phyloP scores from a whole-genome alignment of 768 basidiomycete genomes.

The Suillus subalutaceus region DNA sequence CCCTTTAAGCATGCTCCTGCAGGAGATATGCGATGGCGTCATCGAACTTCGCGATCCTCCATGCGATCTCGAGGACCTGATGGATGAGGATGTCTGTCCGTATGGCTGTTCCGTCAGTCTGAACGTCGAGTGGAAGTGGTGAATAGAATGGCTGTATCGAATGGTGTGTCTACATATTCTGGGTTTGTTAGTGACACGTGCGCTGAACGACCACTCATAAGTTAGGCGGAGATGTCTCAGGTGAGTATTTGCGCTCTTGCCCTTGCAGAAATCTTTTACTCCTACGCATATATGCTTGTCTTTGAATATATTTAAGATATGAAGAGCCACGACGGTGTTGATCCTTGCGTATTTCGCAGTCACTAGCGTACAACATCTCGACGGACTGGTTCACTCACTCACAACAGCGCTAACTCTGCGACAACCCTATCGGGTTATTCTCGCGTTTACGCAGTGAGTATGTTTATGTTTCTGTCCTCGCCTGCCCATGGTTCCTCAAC shows the following conservation, averaged over 20 bases:
- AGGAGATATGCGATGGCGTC: conserved; percentile 38
- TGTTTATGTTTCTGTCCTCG: too few species aligned
- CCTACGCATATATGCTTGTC: too few species aligned
- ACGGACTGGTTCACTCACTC: not conserved
- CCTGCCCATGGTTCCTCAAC: too few species aligned
- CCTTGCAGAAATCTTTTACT: too few species aligned
- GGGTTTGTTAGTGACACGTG: not conserved
- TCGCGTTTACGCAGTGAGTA: too few species aligned
- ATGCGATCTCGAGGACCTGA: conserved; percentile 39
- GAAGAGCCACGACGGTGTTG: too few species aligned
- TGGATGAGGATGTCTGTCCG: conserved; percentile 34
- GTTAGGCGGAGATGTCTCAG: conserved; percentile 11
- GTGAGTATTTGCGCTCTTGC: conserved; percentile 22
- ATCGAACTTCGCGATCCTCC: conserved; percentile 48
- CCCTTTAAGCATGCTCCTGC: conserved; percentile 38
- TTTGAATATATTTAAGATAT: too few species aligned
- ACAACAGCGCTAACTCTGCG: not conserved
- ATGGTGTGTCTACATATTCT: conserved; percentile 23
- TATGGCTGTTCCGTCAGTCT: conserved; percentile 43
- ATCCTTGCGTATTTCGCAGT: too few species aligned
- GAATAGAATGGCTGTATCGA: conserved; percentile 24
- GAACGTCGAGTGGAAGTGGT: conserved; percentile 33
- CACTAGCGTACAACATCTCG: too few species aligned
- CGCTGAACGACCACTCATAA: not conserved
- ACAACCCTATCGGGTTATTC: too few species aligned